These are phyloP conservation scores for Trypanosoma mega DNA, from an alignment of 208 protist species.

Conservation along the genomic window DNA sequence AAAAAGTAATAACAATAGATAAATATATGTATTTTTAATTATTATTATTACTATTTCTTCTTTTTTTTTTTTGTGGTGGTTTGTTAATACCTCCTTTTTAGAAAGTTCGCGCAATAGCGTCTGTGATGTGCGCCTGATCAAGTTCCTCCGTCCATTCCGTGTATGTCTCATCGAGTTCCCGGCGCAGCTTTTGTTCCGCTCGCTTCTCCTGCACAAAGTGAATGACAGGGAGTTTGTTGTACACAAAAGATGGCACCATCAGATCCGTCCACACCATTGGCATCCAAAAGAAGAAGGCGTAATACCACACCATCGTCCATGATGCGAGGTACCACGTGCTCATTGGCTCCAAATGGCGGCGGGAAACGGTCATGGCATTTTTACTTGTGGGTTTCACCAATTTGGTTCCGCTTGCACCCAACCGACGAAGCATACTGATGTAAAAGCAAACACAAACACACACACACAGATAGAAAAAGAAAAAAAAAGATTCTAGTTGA, in stretches of 20 bases:
- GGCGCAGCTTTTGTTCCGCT: conserved; percentile 81
- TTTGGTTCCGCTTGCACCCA: conserved; percentile 34
- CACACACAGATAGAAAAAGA: neutral
- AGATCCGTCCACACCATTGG: conserved; percentile 85
- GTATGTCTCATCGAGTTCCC: conserved; percentile 83
- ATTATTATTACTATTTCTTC: conserved; percentile 14
- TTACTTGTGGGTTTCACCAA: conserved; percentile 28
- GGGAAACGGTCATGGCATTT: conserved; percentile 42
- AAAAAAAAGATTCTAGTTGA: conserved; percentile 2
- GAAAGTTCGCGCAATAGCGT: conserved; percentile 82
- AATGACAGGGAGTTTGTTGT: conserved; percentile 87
- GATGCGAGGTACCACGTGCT: conserved; percentile 85
- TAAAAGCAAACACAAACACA: neutral
- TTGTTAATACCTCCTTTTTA: conserved; percentile 23
- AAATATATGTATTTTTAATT: too few relatives aligned
- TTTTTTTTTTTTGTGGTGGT: conserved; percentile 4
- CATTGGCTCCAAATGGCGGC: conserved; percentile 86
- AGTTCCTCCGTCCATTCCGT: conserved; percentile 83
- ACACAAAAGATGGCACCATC: conserved; percentile 80
- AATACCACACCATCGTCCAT: conserved; percentile 84
- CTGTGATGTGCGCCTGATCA: conserved; percentile 68
- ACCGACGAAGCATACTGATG: conserved; percentile 19
- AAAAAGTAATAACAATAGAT: too few relatives aligned
- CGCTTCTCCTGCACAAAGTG: conserved; percentile 89
- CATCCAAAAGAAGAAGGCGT: conserved; percentile 90